phyloP scores from a whole-genome alignment of 768 basidiomycete species.

The Pleurotus tuoliensis region DNA sequence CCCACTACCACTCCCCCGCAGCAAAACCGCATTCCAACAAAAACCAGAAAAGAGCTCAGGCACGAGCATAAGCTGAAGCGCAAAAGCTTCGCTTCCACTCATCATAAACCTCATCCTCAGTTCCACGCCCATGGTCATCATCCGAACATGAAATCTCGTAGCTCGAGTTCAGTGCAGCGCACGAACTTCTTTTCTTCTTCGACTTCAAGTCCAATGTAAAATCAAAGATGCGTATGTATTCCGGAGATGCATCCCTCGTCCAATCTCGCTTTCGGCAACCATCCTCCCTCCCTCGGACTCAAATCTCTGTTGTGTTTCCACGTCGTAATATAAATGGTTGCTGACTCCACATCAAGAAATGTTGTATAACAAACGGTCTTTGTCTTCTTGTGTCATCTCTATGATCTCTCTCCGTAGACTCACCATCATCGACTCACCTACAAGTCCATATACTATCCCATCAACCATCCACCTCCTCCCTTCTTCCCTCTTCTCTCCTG shows the following conservation, averaged over 20 bases:
- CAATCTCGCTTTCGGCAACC: neutral
- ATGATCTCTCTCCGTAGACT: neutral
- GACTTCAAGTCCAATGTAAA: slow-evolving; percentile 12
- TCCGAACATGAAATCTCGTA: slow-evolving; percentile 61
- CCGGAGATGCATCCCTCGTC: too few relatives aligned
- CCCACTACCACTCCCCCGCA: slow-evolving; percentile 11
- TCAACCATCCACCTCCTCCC: neutral
- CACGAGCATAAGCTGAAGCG: slow-evolving; percentile 68
- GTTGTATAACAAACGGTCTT: slow-evolving; percentile 4
- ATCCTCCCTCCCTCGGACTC: neutral
- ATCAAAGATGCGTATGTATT: neutral
- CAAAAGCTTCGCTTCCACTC: slow-evolving; percentile 43
- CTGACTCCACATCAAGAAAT: neutral
- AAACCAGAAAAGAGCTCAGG: slow-evolving; percentile 60
- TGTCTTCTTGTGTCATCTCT: neutral
- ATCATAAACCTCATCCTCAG: slow-evolving; percentile 43
- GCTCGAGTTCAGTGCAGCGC: slow-evolving; percentile 52
- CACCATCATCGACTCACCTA: neutral
- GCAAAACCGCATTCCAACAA: slow-evolving; percentile 36
- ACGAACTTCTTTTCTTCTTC: slow-evolving; percentile 28
- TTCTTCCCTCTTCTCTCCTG: too few relatives aligned
- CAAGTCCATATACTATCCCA: neutral
- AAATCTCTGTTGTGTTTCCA: neutral
- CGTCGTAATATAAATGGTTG: neutral
- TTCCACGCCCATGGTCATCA: slow-evolving; percentile 57